Base-by-base conservation (phyloP, 106 monocot species). In the Allium fistulosum region DNA sequence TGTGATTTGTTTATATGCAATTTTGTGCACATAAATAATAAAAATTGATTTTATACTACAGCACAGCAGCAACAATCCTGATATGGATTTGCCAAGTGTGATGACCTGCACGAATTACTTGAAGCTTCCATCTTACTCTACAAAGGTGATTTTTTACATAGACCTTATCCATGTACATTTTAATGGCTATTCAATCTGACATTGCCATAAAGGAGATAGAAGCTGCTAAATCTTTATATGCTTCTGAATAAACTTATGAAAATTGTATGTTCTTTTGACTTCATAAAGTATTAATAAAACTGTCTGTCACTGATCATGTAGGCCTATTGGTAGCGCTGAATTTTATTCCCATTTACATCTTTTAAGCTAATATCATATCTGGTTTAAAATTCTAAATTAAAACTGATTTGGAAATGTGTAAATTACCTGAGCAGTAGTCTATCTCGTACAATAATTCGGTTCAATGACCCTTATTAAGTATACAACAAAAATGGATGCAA, bases 101-200 rank as follows among this genome's bases (percentile, higher is more conserved):
- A 96, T 92, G 96, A 96, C 96, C 11, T 96, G 96, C 28, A 84
- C 82, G 48, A 96, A 96, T 79, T 96, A 96, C 77, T 79, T 96
- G 49, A 96, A 96, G 74, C 87, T 96, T 17, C 92, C 96, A 48
- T 72, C 91, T 51, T 95, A 95, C 72, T 91, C 95, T 58, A 81
- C 91, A 9, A 91, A 95, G 91, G 91, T 95, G 46, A 75, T 16
- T 64, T 13, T 68, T 68, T 71, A 46, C 51, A 50, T 52, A 53
- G 10, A 7, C 37, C 5, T 46, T 59, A 0, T 58, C 70, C 9
- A 49, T 22, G 46, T 59, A 57, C 7, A 17, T 1, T 18, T 17
- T 59, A 15, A 17, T 59, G 18, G 9, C 9, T 1, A 15, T 16
- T 22, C 59, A 59, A 9, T 59, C 22, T 2, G 59, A 15, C 59